phyloP scores from a whole-genome alignment of 768 basidiomycete genomes.

The Crassisporium funariophilum region DNA sequence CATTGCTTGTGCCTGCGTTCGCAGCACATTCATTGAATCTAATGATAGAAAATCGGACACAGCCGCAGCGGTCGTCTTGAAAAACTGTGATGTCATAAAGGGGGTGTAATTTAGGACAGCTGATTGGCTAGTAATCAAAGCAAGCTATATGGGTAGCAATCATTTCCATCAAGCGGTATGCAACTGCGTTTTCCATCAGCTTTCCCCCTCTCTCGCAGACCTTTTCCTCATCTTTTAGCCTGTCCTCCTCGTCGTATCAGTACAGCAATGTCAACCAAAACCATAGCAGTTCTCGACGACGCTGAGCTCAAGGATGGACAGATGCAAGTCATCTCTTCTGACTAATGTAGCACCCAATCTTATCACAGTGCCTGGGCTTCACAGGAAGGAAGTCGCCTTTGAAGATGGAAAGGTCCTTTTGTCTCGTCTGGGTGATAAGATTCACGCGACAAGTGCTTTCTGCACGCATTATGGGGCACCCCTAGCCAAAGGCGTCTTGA shows the following conservation, averaged over 20 bases:
- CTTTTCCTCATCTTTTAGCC: conserved; percentile 3
- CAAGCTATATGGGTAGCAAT: too few relatives aligned
- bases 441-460: conserved; percentile 79
- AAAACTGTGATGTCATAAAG: too few relatives aligned
- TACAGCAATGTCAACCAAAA: conserved; percentile 48
- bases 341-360: conserved; percentile 1
- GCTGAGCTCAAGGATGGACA: conserved; percentile 65
- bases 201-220: conserved; percentile 6
- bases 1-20: too few relatives aligned
- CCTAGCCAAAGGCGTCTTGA: conserved; percentile 78
- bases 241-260: conserved; percentile 10
- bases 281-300: conserved; percentile 59
- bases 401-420: conserved; percentile 78
- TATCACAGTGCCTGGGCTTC: too few relatives aligned
- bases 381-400: conserved; percentile 83
- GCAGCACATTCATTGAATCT: too few relatives aligned
- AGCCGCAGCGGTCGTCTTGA: too few relatives aligned
- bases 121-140: too few relatives aligned
- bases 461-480: conserved; percentile 95
- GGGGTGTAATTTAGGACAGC: too few relatives aligned
- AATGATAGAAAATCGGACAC: too few relatives aligned
- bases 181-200: conserved; percentile 13
- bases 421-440: conserved; percentile 71
- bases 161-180: too few relatives aligned
- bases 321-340: conserved; percentile 42